A percentile compares a stretch with the other conserved stretches of the same genome.
Evolutionary conservation across 768 basidiomycete species (phyloP).

Genomic region (Hypholoma fasciculare): DNA sequence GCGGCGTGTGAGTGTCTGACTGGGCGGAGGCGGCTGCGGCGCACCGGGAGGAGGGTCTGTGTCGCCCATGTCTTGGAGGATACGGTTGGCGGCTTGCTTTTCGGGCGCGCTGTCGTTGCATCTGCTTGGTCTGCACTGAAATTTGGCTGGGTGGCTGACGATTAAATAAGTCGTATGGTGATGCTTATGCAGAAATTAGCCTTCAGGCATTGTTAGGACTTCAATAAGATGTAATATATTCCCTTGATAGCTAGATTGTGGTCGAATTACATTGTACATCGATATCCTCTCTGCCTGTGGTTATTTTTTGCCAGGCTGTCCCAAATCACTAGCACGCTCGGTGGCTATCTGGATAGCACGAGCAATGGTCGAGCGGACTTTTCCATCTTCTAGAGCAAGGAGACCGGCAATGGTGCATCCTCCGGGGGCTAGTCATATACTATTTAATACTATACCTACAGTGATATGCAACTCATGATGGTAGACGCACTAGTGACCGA

Average conservation of each 20-base stretch:
- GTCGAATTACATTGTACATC: too few relatives aligned
- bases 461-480: background rate
- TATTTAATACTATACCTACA: background rate
- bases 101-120: background rate
- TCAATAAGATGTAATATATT: too few relatives aligned
- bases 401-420: constrained; percentile 99
- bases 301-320: constrained; percentile 64
- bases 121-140: background rate
- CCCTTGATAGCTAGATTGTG: too few relatives aligned
- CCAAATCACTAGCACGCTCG: constrained; percentile 82
- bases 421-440: constrained; percentile 71
- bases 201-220: too few relatives aligned
- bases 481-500: constrained; percentile 85
- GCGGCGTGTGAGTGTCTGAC: too few relatives aligned
- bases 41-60: too few relatives aligned
- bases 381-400: constrained; percentile 90
- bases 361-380: constrained; percentile 92
- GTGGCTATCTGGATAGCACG: constrained; percentile 94
- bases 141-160: background rate
- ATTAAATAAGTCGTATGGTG: too few relatives aligned
- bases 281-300: too few relatives aligned
- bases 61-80: too few relatives aligned
- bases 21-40: too few relatives aligned
- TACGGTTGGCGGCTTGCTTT: too few relatives aligned
- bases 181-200: too few relatives aligned